Conservation (phyloP, 169 alveolate species). For the Cryptosporidium ubiquitum region DNA sequence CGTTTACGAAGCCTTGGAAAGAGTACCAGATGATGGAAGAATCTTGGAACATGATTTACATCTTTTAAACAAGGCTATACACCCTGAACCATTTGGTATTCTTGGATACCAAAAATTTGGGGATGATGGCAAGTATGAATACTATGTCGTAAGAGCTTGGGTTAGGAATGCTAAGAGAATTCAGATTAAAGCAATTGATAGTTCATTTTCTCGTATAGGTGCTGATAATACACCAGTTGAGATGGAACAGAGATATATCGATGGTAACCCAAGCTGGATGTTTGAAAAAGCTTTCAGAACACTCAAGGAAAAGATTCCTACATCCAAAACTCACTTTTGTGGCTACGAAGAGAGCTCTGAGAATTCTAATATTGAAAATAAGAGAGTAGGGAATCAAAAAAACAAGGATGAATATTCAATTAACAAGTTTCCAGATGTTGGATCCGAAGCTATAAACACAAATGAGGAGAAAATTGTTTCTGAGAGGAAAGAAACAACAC, state of each 20-base stretch:
- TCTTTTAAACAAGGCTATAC: constrained; percentile 46
- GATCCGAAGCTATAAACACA: background rate
- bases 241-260: constrained; percentile 47
- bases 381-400: background rate
- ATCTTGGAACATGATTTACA: constrained; percentile 68
- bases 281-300: constrained; percentile 63
- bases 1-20: constrained; percentile 46
- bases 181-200: constrained; percentile 29
- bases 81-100: constrained; percentile 70
- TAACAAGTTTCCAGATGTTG: background rate
- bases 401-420: background rate
- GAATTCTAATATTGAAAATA: background rate
- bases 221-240: constrained; percentile 48
- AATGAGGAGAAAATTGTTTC: background rate
- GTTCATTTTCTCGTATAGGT: constrained; percentile 54
- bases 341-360: constrained; percentile 26
- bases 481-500: background rate
- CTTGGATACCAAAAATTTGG: constrained; percentile 70
- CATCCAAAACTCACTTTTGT: constrained; percentile 52
- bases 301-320: constrained; percentile 19
- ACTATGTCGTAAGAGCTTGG: constrained; percentile 71
- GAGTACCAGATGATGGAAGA: constrained; percentile 62
- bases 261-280: constrained; percentile 42
- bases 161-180: constrained; percentile 58
- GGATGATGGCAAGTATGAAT: constrained; percentile 47